A percentile compares a stretch with the other conserved stretches of the same genome.
These are phyloP conservation scores for Fusarium virguliforme DNA, from an alignment of 2,329 filamentous ascomycete genomes.

Conservation along the genomic window DNA sequence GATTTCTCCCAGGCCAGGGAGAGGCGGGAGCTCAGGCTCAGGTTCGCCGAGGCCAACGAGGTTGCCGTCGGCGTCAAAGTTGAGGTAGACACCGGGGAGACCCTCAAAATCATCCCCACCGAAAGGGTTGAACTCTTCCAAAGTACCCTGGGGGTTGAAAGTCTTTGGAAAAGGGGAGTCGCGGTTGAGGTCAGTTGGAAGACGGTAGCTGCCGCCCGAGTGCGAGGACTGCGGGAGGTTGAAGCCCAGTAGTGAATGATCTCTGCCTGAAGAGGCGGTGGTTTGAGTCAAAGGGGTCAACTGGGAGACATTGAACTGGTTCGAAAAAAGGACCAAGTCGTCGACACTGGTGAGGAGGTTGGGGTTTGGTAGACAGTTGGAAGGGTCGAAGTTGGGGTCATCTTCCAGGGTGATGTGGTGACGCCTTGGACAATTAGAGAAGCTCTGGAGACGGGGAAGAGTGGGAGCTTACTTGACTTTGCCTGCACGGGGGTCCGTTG, in stretches of 20 bases:
- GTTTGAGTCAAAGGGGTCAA: constrained; percentile 61
- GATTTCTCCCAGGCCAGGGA: constrained; percentile 50
- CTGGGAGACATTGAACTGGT: constrained; percentile 61
- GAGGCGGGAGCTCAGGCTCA: constrained; percentile 61
- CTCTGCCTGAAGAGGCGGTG: constrained; percentile 52
- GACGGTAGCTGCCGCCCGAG: constrained; percentile 53
- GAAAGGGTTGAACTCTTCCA: constrained; percentile 54
- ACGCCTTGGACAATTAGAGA: constrained; percentile 65
- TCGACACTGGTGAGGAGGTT: constrained; percentile 58
- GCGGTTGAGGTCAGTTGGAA: constrained; percentile 56
- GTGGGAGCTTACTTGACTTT: constrained; percentile 75
- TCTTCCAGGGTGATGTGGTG: constrained; percentile 85
- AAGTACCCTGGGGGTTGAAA: constrained; percentile 37
- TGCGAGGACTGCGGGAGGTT: constrained; percentile 57
- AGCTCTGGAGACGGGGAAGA: constrained; percentile 57
- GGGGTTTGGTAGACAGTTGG: constrained; percentile 53
- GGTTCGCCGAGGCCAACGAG: constrained; percentile 60
- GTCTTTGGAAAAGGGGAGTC: constrained; percentile 51
- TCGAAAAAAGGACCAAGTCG: constrained; percentile 55
- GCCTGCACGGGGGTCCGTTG: constrained; percentile 79
- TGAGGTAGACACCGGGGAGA: constrained; percentile 62
- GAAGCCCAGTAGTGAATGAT: constrained; percentile 51
- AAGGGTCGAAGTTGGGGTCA: constrained; percentile 80
- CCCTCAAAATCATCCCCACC: constrained; percentile 59
- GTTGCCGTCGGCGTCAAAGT: constrained; percentile 69